These are phyloP conservation scores for Nothophoma quercina DNA, from an alignment of 2,329 filamentous ascomycete species.

Conservation along the genomic window DNA sequence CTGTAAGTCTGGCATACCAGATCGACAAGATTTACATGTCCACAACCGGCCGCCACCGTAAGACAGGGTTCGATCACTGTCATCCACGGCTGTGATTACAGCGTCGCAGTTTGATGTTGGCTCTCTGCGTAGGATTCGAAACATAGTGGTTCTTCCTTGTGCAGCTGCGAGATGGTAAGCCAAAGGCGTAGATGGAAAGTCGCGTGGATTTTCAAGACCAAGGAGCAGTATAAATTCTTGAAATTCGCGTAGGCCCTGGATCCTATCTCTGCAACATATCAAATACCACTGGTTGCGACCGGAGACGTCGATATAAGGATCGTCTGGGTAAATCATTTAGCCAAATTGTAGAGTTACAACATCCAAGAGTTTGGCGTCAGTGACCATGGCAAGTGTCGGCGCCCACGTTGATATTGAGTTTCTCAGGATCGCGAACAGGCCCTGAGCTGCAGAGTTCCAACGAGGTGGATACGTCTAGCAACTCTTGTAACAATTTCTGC, in stretches of 20 bases:
- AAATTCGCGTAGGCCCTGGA: not conserved
- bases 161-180: not conserved
- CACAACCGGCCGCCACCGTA: not conserved
- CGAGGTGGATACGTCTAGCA: not conserved
- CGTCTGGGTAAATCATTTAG: too few species aligned
- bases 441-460: not conserved
- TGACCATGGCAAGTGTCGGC: too few species aligned
- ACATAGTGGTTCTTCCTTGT: not conserved
- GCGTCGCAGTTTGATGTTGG: not conserved
- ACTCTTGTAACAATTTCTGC: not conserved
- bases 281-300: not conserved
- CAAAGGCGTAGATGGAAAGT: not conserved
- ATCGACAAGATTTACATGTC: not conserved
- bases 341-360: too few species aligned
- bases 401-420: not conserved
- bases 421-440: not conserved
- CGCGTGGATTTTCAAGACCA: too few species aligned
- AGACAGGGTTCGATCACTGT: not conserved
- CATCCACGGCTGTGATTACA: not conserved
- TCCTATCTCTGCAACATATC: not conserved
- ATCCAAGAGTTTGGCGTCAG: too few species aligned
- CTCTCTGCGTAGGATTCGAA: not conserved
- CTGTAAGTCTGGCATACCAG: not conserved
- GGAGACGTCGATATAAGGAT: not conserved
- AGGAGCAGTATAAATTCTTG: not conserved